Base-by-base conservation (phyloP, 2,329 filamentous ascomycete species). In the Hypoxylon sp. region DNA sequence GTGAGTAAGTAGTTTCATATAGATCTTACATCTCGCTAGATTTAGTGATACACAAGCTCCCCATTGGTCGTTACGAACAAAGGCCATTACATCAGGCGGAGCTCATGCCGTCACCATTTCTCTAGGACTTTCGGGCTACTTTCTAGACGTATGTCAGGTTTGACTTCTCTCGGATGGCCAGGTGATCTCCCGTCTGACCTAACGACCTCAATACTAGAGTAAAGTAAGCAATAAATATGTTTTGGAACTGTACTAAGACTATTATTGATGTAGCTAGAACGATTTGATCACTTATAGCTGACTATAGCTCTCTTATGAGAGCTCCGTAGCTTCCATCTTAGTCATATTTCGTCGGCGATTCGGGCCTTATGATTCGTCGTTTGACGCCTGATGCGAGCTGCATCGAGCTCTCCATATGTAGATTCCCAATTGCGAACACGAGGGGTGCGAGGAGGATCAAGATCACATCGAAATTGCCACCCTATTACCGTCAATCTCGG, bases 171-270 rank as follows among this genome's bases (percentile, higher is more conserved):
- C 19, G 32, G 60, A 41, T n/a, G 36, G 19, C 28, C 25, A 41
- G 14, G 10, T 28, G 28, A 61, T 57, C 30, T 23, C 50, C 32
- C 38, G 17, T 30, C 51, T 43, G 32, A 45, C 28, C 43, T 25
- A 36, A 19, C 3, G 34, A 43, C 11, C 17, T 32, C 23, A 32
- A 19, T 28, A 23, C 7, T 9, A 53, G 19, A 60, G 58, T 49
- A 34, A 50, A 43, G 28, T 63, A 60, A 68, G 62, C 49, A 61
- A 68, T 65, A 65, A 41, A 62, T 53, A 23, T 38, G 34, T 43
- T 28, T 36, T 28, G 25, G 62, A 50, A 32, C 43, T 48, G 46
- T 23, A 19, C 38, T 55, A 57, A 41, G 51, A 62, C 38, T 5
- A 55, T 52, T 64, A 65, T 63, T 53, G 38, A 17, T 52, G 25